Base-by-base conservation (phyloP, 768 basidiomycete genomes). In the Leccinum truebloodii region DNA sequence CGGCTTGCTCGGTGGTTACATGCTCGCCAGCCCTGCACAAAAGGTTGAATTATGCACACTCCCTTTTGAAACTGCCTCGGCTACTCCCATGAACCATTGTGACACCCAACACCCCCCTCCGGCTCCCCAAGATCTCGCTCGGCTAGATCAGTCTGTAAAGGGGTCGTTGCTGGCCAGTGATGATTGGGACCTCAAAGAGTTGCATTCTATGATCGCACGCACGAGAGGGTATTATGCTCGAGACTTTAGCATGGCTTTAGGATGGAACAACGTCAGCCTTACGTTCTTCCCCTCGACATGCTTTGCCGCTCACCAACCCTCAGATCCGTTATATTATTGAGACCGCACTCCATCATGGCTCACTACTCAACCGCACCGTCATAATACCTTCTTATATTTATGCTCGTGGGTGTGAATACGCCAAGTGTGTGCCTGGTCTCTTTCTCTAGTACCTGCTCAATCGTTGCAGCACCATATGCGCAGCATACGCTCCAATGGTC, bases 281-380 rank as follows among this genome's bases (percentile, higher is more conserved):
- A 14, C 34, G 20, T 12, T 13, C 22, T 55, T 12, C 16, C n/a
- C 39, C 16, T 32, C 28, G 9, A 8, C 28, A 6, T 55, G 37
- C 41, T 56, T 52, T 3, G 26, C 30, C 34, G 26, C 63, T 60
- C 39, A 67, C 24, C 22, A 12, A 16, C 30, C 26, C 48, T 35
- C 46, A 80, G 80, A 74, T 81, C 73, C 77, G 80, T 20, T 81
- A 81, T 61, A 82, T 82, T 59, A 75, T 81, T 59, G 80, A 81
- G 61, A 76, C 79, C 1, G 70, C 78, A 9, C 62, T 81, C 18
- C 55, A 79, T 14, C 81, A 81, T 51, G 78, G 80, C n/a, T 63
- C 67, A 26, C 64, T 81, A 6, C 71, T 81, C 46, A 79, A 80
- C 63, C 75, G 80, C 50, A 79, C 78, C 2, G 72, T 78, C 55